These are phyloP conservation scores for Clarireedia homoeocarpa DNA, from an alignment of 2,329 filamentous ascomycete genomes.

Conservation along the genomic window DNA sequence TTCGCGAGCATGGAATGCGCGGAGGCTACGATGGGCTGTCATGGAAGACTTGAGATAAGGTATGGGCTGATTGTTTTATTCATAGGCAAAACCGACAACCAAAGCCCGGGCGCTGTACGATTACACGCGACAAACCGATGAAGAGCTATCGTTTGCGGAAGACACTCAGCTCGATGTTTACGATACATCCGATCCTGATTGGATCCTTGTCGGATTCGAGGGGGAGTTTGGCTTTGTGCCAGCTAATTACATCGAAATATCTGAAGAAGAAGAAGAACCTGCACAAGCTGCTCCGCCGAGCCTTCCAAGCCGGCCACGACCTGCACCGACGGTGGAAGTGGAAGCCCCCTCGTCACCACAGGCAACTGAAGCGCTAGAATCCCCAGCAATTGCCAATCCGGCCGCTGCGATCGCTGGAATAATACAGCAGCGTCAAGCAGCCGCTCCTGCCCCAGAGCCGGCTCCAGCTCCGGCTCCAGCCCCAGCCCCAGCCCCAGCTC, in stretches of 20 bases:
- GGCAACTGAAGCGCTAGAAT: slow-evolving; percentile 16
- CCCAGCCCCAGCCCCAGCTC: no score
- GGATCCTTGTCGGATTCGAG: slow-evolving; percentile 83
- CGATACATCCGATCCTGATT: slow-evolving; percentile 88
- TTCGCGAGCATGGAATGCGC: background rate
- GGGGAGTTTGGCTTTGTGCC: slow-evolving; percentile 91
- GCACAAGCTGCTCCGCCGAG: slow-evolving; percentile 28
- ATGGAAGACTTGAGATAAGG: background rate
- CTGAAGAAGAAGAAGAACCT: slow-evolving; percentile 32
- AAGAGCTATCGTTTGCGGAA: slow-evolving; percentile 93
- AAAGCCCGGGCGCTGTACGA: slow-evolving; percentile 94
- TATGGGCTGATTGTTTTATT: slow-evolving; percentile 12
- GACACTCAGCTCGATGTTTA: slow-evolving; percentile 77
- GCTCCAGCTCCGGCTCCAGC: slow-evolving; percentile 31
- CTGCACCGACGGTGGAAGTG: slow-evolving; percentile 19
- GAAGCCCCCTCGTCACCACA: slow-evolving; percentile 23
- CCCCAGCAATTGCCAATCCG: slow-evolving; percentile 19
- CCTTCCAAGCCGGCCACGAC: slow-evolving; percentile 30
- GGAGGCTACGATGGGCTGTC: background rate
- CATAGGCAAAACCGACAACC: slow-evolving; percentile 54
- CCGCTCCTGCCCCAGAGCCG: slow-evolving; percentile 24
- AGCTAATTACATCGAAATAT: slow-evolving; percentile 85
- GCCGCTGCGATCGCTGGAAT: slow-evolving; percentile 45
- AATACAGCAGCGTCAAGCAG: slow-evolving; percentile 33
- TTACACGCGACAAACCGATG: slow-evolving; percentile 93